Percentiles rank a stretch among this genome's conserved stretches.
phyloP scores from a whole-genome alignment of 1,284 basidiomycete species.

The Cystobasidium sp. region DNA sequence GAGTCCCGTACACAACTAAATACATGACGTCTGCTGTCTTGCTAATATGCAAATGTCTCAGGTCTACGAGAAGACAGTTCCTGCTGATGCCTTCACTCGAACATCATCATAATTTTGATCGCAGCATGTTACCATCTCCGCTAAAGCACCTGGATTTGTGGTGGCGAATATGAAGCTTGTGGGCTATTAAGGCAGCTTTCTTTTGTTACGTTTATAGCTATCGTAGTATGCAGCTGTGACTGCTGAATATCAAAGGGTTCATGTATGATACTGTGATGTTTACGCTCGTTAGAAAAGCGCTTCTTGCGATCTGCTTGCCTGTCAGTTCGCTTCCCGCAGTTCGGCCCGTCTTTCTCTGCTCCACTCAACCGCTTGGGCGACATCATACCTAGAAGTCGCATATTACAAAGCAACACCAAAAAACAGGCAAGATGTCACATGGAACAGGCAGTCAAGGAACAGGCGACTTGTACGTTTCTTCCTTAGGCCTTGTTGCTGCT shows the following conservation, averaged over 20 bases:
- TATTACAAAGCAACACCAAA: not conserved
- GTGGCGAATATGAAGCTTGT: not conserved
- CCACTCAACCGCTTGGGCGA: not conserved
- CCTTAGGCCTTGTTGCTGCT: not conserved
- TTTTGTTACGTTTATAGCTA: not conserved
- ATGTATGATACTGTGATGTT: no score
- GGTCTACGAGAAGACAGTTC: slow-evolving; percentile 29
- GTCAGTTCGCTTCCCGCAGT: no score
- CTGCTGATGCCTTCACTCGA: slow-evolving; percentile 11
- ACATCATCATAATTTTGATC: not conserved
- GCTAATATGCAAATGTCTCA: not conserved
- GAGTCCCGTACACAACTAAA: not conserved
- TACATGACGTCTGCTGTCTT: not conserved
- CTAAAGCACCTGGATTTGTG: not conserved
- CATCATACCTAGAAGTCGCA: not conserved
- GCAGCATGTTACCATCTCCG: no score
- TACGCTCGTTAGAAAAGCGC: no score
- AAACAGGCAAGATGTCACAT: slow-evolving; percentile 11
- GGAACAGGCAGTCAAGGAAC: slow-evolving; percentile 36
- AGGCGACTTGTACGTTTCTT: slow-evolving; percentile 16
- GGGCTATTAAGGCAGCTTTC: no score
- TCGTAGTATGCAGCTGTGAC: no score
- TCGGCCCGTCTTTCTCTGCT: not conserved
- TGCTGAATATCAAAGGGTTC: no score
- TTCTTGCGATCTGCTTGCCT: no score